Evolutionary conservation across 2,329 filamentous ascomycete species (phyloP), one percentile per base, ranked within the genome.

Genomic region (Triangularia setosa): DNA sequence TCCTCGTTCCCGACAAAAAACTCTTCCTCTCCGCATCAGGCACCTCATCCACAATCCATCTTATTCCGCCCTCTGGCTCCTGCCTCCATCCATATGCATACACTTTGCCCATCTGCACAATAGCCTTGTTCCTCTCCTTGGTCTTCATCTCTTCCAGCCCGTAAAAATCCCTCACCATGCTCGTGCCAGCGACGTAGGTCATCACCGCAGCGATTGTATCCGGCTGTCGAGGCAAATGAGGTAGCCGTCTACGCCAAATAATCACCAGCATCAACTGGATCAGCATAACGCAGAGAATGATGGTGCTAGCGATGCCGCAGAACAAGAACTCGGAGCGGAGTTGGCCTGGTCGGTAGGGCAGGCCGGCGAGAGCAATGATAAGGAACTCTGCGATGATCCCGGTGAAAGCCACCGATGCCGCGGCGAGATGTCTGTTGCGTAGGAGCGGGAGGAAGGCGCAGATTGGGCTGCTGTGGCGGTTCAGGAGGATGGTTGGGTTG

Each of bases 281-380:
- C 18, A 70, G 62, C 70, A 72, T 72, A 18, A 64, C 9, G 8
- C 48, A 28, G 4, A 68, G 55, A 48, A 72, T 65, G 3, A 56
- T 61, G 23, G 61, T 27, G 30, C 64, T 60, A 2, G 60, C 60
- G 52, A 65, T 53, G 33, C 65, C 64, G 63, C 69, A 71, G 33
- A 69, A 63, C 24, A 71, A 33, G 58, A 70, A 72, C 63, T 72
- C 70, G 25, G 63, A 60, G 4, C 70, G 66, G 23, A 72, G 63
- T 63, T 71, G 70, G 14, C 69, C 70, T 3, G 69, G 67, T 6
- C 70, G 68, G 64, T 69, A 72, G 1, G 70, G 70, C 18, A 72
- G 67, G 3, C 70, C 70, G 8, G 69, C 67, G 16, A 72, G 62
- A 4, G 63, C 63, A 18, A 72, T 64, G 58, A 71, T 69, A n/a